Evolutionary conservation across 2,329 filamentous ascomycete species (phyloP), one percentile per base, ranked within the genome.

Genomic region (Hypoxylon sp.): DNA sequence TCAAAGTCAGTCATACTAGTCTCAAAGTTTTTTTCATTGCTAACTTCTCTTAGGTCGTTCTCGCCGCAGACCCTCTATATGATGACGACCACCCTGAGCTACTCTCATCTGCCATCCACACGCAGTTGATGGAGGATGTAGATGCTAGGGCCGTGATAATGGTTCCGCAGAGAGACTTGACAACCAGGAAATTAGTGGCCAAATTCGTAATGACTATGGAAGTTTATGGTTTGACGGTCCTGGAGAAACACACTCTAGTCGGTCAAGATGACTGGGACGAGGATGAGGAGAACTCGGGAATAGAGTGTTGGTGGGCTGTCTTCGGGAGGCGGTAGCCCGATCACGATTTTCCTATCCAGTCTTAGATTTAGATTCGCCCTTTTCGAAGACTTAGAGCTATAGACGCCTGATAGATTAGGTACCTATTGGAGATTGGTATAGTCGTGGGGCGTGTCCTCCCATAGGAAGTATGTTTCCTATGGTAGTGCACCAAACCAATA

Each of bases 31-130:
- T 50, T 5, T 24, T 57, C 59, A 47, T 61, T 6, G 47, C 70
- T 74, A 48, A 69, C 19, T 39, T 8, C 1, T 19, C 53, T 13
- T 78, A 91, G 84, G 82, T 97, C 60, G 89, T 98, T 47, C 85
- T 99, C 2, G 93, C 90, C 1, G 94, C 95, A 2, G 96, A 99
- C 79, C 88, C 93, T 0, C 83, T 99, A 19, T 98, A 98, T 80
- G 94, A 94, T 50, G 87, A 94, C 53, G 87, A 92, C 3, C 96
- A 98, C 76, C 94, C 95, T 0, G 81, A 79, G 2, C 87, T 96
- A 75, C 86, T 98, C 22, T 89, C 90, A 0, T 84, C 89, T 13
- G 90, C 92, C 13, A 90, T 98, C 48, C 80, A 84, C 9, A 81
- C 86, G 42, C 93, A 94, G 80, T 84, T 98, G 10, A 85, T 85